A percentile compares a stretch with the other conserved stretches of the same genome.
These are phyloP conservation scores for Maudiozyma turicensis DNA, from an alignment of 805 yeast genomes.

Conservation along the genomic window DNA sequence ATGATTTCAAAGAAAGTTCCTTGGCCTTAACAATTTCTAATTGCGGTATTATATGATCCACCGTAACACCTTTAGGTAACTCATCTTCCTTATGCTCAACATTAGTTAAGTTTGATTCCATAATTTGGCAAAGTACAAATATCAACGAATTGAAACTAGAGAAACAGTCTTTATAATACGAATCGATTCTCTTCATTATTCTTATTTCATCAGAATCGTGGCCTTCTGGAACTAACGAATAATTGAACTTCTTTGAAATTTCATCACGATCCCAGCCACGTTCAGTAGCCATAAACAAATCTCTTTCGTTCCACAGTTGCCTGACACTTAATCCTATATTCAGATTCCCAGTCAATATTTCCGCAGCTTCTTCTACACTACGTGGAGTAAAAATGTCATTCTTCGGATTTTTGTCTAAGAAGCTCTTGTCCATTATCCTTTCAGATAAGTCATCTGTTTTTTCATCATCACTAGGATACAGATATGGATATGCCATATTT, in stretches of 20 bases:
- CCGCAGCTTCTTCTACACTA: constrained; percentile 73
- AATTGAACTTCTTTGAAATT: constrained; percentile 26
- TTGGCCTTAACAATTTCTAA: constrained; percentile 51
- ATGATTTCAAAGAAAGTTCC: constrained; percentile 51
- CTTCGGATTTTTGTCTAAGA: not conserved
- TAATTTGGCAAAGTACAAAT: constrained; percentile 51
- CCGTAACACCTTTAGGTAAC: constrained; percentile 4
- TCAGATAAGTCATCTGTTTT: constrained; percentile 22
- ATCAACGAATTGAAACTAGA: constrained; percentile 54
- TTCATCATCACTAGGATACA: constrained; percentile 43
- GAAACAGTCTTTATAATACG: constrained; percentile 44
- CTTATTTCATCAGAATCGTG: constrained; percentile 22
- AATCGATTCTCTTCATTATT: constrained; percentile 45
- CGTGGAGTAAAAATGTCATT: constrained; percentile 40
- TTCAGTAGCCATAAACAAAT: constrained; percentile 62
- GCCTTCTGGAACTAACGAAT: constrained; percentile 7
- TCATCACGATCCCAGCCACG: constrained; percentile 40
- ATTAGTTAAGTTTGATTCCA: constrained; percentile 41
- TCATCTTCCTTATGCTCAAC: constrained; percentile 14
- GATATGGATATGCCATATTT: constrained; percentile 55
- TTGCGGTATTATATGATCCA: constrained; percentile 18
- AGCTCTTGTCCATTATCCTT: constrained; percentile 1
- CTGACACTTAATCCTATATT: constrained; percentile 57
- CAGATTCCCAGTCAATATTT: constrained; percentile 51
- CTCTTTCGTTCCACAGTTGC: constrained; percentile 66